Evolutionary conservation across 495 filamentous ascomycete species (phyloP).

Genomic region (Aspergillus conjunctus): DNA sequence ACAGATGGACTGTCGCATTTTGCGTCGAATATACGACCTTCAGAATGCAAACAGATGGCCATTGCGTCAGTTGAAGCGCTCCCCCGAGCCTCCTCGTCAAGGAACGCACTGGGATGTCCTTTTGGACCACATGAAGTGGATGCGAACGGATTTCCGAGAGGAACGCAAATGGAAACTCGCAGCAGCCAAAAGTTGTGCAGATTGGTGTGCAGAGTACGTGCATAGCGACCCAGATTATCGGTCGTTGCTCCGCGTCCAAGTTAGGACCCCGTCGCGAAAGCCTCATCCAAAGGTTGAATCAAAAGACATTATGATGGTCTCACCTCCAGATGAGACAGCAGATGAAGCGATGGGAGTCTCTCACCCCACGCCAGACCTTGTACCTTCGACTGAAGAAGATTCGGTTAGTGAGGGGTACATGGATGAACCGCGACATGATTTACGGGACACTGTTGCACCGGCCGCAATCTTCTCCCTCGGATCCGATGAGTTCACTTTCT

Average conservation of each 20-base stretch:
- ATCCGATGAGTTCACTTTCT: conserved; percentile 80
- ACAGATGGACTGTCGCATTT: conserved; percentile 76
- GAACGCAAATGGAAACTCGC: conserved; percentile 92
- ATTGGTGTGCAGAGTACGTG: conserved; percentile 81
- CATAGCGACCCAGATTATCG: conserved; percentile 62
- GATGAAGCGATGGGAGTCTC: conserved; percentile 40
- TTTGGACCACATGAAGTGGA: conserved; percentile 92
- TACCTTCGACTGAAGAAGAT: conserved; percentile 64
- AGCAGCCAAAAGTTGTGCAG: conserved; percentile 72
- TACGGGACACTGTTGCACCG: conserved; percentile 52
- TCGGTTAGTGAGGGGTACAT: conserved; percentile 51
- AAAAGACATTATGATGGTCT: conserved; percentile 27
- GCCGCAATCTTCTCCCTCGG: conserved; percentile 81
- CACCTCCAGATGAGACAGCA: conserved; percentile 32
- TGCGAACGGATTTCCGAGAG: conserved; percentile 92
- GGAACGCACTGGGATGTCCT: conserved; percentile 81
- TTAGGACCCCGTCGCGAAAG: conserved; percentile 38
- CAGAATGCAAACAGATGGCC: conserved; percentile 91
- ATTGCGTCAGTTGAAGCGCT: conserved; percentile 78
- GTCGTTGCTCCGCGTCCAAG: conserved; percentile 65
- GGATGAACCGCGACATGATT: conserved; percentile 47
- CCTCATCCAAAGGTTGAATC: conserved; percentile 22
- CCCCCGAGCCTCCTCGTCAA: conserved; percentile 73
- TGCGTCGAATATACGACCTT: conserved; percentile 82
- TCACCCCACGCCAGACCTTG: conserved; percentile 70